phyloP scores from a whole-genome alignment of 345 rosid species.

The Dipteronia dyeriana region DNA sequence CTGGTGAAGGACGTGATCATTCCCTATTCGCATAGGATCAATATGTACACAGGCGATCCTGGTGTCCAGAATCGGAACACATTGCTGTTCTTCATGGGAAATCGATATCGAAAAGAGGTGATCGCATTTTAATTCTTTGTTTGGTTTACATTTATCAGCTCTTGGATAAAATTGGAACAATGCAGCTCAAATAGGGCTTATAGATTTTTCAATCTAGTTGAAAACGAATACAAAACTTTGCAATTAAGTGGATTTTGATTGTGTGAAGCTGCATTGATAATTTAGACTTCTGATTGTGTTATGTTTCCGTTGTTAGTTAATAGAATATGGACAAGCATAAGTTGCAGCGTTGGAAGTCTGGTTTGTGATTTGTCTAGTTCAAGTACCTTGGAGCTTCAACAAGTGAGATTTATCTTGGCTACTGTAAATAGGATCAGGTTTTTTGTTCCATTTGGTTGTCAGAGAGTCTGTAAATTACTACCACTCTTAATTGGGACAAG shows the following conservation, averaged over 20 bases:
- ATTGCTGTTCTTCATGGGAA: slow-evolving; percentile 96
- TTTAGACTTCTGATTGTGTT: not conserved
- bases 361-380: no score
- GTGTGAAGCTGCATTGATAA: not conserved
- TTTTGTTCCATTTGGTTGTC: not conserved
- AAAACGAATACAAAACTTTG: not conserved
- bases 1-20: slow-evolving; percentile 85
- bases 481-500: not conserved
- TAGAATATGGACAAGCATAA: not conserved
- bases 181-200: no score
- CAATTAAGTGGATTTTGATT: not conserved
- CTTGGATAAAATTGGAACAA: no score
- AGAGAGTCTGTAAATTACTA: not conserved
- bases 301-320: not conserved
- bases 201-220: not conserved
- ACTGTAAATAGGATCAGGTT: not conserved
- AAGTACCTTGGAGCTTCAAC: not conserved
- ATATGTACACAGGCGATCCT: slow-evolving; percentile 60
- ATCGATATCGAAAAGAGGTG: slow-evolving; percentile 93
- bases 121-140: slow-evolving; percentile 4
- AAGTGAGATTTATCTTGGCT: not conserved
- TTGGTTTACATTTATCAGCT: not conserved
- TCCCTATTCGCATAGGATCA: slow-evolving; percentile 88
- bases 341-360: no score
- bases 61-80: slow-evolving; percentile 64